phyloP scores from a whole-genome alignment of 176 grass and related monocot species.

The Dactylis glomerata region DNA sequence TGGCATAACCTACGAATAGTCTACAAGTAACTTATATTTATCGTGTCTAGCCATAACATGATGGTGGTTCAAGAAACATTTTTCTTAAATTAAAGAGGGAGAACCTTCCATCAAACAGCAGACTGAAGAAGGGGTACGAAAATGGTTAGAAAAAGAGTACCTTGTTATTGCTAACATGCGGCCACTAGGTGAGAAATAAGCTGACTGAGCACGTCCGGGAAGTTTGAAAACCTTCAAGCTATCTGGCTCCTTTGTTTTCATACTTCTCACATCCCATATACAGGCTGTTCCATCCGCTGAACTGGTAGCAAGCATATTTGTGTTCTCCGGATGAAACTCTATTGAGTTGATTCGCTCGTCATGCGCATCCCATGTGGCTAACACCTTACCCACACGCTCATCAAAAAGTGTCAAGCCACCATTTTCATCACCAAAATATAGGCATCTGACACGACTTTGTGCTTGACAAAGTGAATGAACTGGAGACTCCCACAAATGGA shows the following conservation, averaged over 20 bases:
- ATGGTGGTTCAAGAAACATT: background rate
- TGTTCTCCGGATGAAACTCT: slow-evolving; percentile 53
- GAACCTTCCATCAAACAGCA: background rate
- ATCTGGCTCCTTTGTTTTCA: slow-evolving; percentile 27
- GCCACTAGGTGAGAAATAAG: slow-evolving; percentile 71
- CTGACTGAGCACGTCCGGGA: slow-evolving; percentile 38
- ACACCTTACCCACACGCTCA: slow-evolving; percentile 45
- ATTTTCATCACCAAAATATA: slow-evolving; percentile 42
- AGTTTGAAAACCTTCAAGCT: slow-evolving; percentile 38
- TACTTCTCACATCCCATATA: slow-evolving; percentile 65
- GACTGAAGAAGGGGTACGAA: background rate
- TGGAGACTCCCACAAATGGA: slow-evolving; percentile 33
- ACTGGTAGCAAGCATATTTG: slow-evolving; percentile 57
- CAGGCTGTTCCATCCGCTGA: slow-evolving; percentile 43
- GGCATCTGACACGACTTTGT: slow-evolving; percentile 23
- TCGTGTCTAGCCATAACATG: background rate
- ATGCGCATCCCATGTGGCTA: slow-evolving; percentile 36
- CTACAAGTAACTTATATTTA: background rate
- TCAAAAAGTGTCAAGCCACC: slow-evolving; percentile 47
- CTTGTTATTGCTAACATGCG: slow-evolving; percentile 52
- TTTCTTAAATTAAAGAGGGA: background rate
- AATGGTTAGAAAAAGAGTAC: slow-evolving; percentile 19
- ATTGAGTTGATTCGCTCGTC: slow-evolving; percentile 37
- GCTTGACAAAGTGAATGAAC: slow-evolving; percentile 43
- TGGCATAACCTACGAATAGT: background rate